Conservation (phyloP, 495 filamentous ascomycete genomes). For the Penicillium subrubescens region DNA sequence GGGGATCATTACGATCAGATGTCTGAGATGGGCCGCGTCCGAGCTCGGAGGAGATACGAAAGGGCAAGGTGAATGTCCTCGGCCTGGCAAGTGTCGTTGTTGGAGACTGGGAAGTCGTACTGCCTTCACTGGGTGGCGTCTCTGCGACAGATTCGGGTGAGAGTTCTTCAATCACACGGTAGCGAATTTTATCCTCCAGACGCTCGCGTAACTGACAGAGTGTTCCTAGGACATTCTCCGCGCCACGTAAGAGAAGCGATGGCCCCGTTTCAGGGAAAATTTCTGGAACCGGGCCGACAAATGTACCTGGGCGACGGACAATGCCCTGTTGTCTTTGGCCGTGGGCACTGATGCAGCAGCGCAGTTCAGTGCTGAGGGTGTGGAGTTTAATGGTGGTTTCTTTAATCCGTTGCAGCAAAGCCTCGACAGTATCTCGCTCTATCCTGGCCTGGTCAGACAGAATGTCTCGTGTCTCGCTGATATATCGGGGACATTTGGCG, state of each 20-base stretch:
- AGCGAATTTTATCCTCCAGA: conserved; percentile 17
- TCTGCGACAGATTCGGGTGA: conserved; percentile 16
- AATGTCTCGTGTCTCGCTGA: conserved; percentile 29
- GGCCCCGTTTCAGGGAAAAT: conserved; percentile 34
- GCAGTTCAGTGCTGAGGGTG: conserved; percentile 18
- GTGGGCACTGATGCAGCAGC: conserved; percentile 29
- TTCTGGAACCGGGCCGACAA: conserved; percentile 29
- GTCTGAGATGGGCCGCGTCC: conserved; percentile 26
- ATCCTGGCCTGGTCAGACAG: conserved; percentile 4
- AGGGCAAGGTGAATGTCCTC: conserved; percentile 19
- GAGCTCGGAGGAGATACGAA: conserved; percentile 35
- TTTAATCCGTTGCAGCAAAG: conserved; percentile 25
- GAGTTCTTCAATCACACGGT: conserved; percentile 16
- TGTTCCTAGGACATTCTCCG: conserved; percentile 26
- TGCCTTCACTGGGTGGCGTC: conserved; percentile 16
- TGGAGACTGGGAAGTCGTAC: conserved; percentile 9
- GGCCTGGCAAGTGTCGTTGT: not conserved
- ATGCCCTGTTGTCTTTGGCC: conserved; percentile 30
- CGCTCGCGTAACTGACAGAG: conserved; percentile 18
- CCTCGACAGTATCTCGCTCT: not conserved
- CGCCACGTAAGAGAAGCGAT: conserved; percentile 28
- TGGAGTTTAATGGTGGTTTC: conserved; percentile 19
- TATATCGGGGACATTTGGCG: conserved; percentile 35
- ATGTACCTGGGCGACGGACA: conserved; percentile 22
- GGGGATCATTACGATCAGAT: conserved; percentile 24